Base-by-base conservation (phyloP, 768 basidiomycete species). In the Amanita exitialis region DNA sequence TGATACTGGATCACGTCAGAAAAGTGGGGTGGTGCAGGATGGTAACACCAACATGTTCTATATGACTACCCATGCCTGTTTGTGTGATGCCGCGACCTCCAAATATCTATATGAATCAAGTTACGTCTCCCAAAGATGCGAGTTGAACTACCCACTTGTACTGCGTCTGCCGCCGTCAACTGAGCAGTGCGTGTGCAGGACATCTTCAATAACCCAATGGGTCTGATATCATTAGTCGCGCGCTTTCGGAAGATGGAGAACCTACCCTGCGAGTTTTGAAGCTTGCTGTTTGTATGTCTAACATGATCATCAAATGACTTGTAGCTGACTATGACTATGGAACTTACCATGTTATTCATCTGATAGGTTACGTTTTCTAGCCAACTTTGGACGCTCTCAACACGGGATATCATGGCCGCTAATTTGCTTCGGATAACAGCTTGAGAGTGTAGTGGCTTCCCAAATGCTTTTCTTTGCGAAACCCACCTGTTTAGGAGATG, bases 391-490 rank as follows among this genome's bases (percentile, higher is more conserved):
- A 77, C 75, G 53, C 91, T 90, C 54, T 78, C 76, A 6, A 72
- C 67, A 28, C 75, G 67, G 0, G 73, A 62, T 36, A 77, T 77
- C 91, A 98, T 98, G 6, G 70, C 72, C 7, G 91, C 92, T 43
- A 98, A 70, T 73, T 94, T 95, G 57, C 76, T 77, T 45, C 94
- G 81, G 59, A 98, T 87, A 57, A 96, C 89, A 3, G 93, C 78
- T 64, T 90, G 90, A 2, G 85, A 79, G 56, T 80, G 78, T 37
- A 95, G 72, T 1, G 83, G 86, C 65, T 90, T 92, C 44, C 93
- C 93, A 58, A 96, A 95, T 15, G 88, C 91, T 60, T 87, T 86
- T 49, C 94, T 79, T 61, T 96, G 90, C 51, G 72, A 79, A 4
- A 80, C 76, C 94, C 94, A 98, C 64, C 82, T 87, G 50, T 36